These are phyloP conservation scores for Nemania serpens DNA, from an alignment of 2,329 filamentous ascomycete species.

Conservation along the genomic window DNA sequence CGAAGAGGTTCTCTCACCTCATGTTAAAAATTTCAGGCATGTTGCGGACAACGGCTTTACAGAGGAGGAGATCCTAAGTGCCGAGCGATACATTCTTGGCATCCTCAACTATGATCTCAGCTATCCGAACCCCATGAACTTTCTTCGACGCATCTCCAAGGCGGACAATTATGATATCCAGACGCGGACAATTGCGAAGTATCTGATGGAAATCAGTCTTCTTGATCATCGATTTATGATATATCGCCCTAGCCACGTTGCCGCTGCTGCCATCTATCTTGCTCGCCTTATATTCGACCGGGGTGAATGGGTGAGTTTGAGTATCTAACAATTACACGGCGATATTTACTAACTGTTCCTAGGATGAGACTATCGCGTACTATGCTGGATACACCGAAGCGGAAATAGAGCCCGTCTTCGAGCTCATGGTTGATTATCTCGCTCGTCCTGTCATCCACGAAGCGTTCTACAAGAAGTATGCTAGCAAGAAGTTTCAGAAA, in stretches of 20 bases:
- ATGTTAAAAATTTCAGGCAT: conserved; percentile 95
- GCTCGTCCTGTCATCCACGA: conserved; percentile 89
- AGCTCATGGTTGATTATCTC: conserved; percentile 96
- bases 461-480: conserved; percentile 99
- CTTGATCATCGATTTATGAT: conserved; percentile 93
- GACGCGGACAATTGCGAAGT: conserved; percentile 95
- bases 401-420: conserved; percentile 89
- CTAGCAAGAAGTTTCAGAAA: conserved; percentile 98
- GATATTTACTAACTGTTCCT: conserved; percentile 37
- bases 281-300: conserved; percentile 87
- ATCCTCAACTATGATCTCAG: conserved; percentile 96
- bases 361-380: conserved; percentile 84
- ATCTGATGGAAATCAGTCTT: conserved; percentile 94
- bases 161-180: conserved; percentile 99
- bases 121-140: conserved; percentile 99
- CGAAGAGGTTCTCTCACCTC: conserved; percentile 95
- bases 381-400: conserved; percentile 94
- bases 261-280: conserved; percentile 93
- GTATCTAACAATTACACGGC: not conserved
- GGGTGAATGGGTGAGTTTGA: conserved; percentile 79
- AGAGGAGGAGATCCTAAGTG: conserved; percentile 92
- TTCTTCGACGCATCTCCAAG: conserved; percentile 96
- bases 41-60: conserved; percentile 96
- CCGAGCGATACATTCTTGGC: conserved; percentile 91
- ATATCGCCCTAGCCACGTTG: conserved; percentile 86